These are phyloP conservation scores for Papiliotrema laurentii DNA, from an alignment of 1,284 basidiomycete species.

Conservation along the genomic window DNA sequence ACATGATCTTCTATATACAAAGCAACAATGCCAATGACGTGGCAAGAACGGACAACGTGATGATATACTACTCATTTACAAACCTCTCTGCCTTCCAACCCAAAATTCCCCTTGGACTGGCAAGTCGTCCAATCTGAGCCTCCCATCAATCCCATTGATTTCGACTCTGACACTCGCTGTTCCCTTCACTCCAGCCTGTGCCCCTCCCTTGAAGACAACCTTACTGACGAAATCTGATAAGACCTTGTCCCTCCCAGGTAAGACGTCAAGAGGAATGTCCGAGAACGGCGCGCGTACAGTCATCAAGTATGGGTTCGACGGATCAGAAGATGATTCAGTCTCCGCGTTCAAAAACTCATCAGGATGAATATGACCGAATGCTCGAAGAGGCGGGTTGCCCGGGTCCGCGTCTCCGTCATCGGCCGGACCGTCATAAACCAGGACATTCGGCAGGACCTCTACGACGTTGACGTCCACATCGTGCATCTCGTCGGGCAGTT, in stretches of 20 bases:
- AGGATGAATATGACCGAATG: constrained; percentile 32
- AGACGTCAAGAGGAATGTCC: constrained; percentile 40
- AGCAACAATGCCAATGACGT: too few relatives aligned
- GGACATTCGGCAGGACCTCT: constrained; percentile 41
- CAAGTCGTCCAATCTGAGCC: constrained; percentile 26
- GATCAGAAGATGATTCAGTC: constrained; percentile 18
- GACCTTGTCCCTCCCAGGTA: constrained; percentile 37
- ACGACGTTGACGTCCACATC: constrained; percentile 30
- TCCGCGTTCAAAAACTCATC: constrained; percentile 20
- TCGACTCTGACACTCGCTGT: constrained; percentile 30
- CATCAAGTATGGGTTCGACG: constrained; percentile 18
- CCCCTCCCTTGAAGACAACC: constrained; percentile 46
- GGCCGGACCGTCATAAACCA: constrained; percentile 42
- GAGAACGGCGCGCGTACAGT: constrained; percentile 39
- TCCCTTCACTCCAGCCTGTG: constrained; percentile 44
- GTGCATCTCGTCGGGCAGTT: constrained; percentile 34
- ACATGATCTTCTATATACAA: too few relatives aligned
- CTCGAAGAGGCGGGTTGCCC: constrained; percentile 15
- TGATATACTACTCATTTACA: background rate
- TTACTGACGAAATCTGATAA: constrained; percentile 45
- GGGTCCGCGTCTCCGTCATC: constrained; percentile 8
- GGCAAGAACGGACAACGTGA: too few relatives aligned
- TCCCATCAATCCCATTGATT: constrained; percentile 27
- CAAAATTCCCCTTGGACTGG: constrained; percentile 43
- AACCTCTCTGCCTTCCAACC: constrained; percentile 29